Base-by-base conservation (phyloP, 495 filamentous ascomycete genomes). In the Penicillium daleae region DNA sequence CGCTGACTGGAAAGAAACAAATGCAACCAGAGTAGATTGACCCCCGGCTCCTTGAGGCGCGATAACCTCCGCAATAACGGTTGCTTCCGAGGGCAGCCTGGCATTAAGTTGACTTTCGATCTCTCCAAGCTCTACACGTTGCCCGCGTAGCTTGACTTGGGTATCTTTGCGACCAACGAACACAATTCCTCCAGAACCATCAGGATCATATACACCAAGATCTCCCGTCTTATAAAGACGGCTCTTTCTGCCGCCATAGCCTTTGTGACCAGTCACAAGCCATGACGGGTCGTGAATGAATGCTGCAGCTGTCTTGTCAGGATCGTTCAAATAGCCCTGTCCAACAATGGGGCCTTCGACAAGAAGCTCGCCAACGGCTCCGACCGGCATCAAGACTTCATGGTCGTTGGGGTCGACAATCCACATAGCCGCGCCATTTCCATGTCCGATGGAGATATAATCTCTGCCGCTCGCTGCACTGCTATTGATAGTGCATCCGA, bases 91-190 rank as follows among this genome's bases (percentile, higher is more conserved):
- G 15, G 74, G 74, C 19, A 80, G 65, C 17, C 63, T 64, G 2
- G 64, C 66, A 46, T 66, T 67, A 12, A 79, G 68, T 26, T 79
- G 78, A 63, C 72, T 75, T 60, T 80, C 78, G 33, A 80, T 78
- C 57, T 89, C 87, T 0, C 79, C 82, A 5, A 89, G 75, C 66
- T 90, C 87, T 39, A 90, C 80, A 37, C 86, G 79, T 63, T 89
- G 85, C 10, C 86, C 87, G 15, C 82, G 82, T 4, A 89, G 63
- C 67, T 89, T 90, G 19, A 87, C 84, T 63, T 89, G 86, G 9
- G 84, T 83, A 59, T 90, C 87, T 46, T 83, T 83, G 8, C 87
- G 72, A 27, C 86, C 86, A 2, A 85, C 78, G 63, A 86, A 87
- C n/a, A 83, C 69, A 58, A 89, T 76, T 31, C 76, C 68, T 27